These are phyloP conservation scores for Blastobotrys proliferans DNA, from an alignment of 1,139 yeast genomes.

Conservation along the genomic window DNA sequence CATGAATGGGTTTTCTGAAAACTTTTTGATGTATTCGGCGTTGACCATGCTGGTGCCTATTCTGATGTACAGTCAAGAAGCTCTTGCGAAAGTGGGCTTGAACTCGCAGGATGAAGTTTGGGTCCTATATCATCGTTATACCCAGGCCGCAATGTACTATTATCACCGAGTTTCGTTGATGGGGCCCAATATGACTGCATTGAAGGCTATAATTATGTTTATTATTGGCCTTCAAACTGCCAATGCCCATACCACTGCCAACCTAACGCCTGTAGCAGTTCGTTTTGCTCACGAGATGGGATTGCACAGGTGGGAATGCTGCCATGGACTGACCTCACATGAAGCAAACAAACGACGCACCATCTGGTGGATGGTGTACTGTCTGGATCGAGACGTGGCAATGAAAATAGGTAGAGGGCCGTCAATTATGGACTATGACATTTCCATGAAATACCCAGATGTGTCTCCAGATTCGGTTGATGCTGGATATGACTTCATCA, in stretches of 20 bases:
- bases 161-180: constrained; percentile 18
- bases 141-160: constrained; percentile 23
- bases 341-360: constrained; percentile 42
- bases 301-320: constrained; percentile 54
- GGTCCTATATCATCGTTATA: constrained; percentile 9
- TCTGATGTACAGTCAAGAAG: constrained; percentile 9
- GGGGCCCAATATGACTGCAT: constrained; percentile 21
- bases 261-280: constrained; percentile 48
- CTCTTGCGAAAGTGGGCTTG: constrained; percentile 13
- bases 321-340: constrained; percentile 36
- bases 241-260: constrained; percentile 39
- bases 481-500: constrained; percentile 4
- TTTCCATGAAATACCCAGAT: constrained; percentile 23
- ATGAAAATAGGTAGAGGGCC: constrained; percentile 61
- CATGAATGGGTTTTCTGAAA: constrained; percentile 25
- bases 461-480: background rate
- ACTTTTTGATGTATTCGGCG: constrained; percentile 22
- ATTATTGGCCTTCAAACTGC: constrained; percentile 21
- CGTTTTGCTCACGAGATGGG: constrained; percentile 65
- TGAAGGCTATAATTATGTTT: constrained; percentile 23
- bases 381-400: constrained; percentile 51
- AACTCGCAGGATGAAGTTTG: constrained; percentile 13
- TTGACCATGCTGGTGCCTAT: constrained; percentile 20
- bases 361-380: constrained; percentile 56
- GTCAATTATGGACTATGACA: constrained; percentile 46